Percentiles rank a stretch among this genome's conserved stretches.
phyloP scores from a whole-genome alignment of 2,329 filamentous ascomycete species.

The Ophiostoma quercus region DNA sequence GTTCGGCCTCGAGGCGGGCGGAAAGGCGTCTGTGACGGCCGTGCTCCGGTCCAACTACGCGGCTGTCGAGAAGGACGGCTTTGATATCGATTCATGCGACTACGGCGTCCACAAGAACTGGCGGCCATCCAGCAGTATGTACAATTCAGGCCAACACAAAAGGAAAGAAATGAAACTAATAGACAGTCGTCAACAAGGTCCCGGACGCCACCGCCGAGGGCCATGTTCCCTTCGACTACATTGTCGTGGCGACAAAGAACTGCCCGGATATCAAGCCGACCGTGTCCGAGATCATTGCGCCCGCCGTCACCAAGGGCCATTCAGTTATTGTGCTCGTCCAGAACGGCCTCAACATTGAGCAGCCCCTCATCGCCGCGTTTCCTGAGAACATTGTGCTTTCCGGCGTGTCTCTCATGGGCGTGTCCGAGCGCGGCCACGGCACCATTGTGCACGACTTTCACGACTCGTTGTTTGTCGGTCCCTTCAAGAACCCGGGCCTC shows the following conservation, averaged over 20 bases:
- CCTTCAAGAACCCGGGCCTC: not conserved
- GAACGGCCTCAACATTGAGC: conserved; percentile 27
- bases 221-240: conserved; percentile 21
- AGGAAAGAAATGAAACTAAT: not conserved
- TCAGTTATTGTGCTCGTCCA: conserved; percentile 25
- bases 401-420: conserved; percentile 19
- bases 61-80: conserved; percentile 22
- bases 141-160: not conserved
- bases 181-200: conserved; percentile 16
- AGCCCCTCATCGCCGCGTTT: conserved; percentile 21
- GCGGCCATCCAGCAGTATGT: conserved; percentile 17
- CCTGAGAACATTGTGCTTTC: conserved; percentile 24
- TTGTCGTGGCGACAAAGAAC: conserved; percentile 26
- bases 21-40: conserved; percentile 24
- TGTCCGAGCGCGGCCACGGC: conserved; percentile 9
- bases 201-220: conserved; percentile 16
- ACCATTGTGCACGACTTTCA: conserved; percentile 9
- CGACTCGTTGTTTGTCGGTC: conserved; percentile 11
- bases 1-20: conserved; percentile 23
- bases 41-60: conserved; percentile 26
- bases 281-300: conserved; percentile 23
- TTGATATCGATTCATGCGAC: conserved; percentile 22
- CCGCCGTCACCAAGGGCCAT: conserved; percentile 22
- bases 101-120: conserved; percentile 21
- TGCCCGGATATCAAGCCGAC: conserved; percentile 23